Evolutionary conservation across 2,329 filamentous ascomycete species (phyloP), one percentile per base, ranked within the genome.

Genomic region (Phaeosphaeria sp.): DNA sequence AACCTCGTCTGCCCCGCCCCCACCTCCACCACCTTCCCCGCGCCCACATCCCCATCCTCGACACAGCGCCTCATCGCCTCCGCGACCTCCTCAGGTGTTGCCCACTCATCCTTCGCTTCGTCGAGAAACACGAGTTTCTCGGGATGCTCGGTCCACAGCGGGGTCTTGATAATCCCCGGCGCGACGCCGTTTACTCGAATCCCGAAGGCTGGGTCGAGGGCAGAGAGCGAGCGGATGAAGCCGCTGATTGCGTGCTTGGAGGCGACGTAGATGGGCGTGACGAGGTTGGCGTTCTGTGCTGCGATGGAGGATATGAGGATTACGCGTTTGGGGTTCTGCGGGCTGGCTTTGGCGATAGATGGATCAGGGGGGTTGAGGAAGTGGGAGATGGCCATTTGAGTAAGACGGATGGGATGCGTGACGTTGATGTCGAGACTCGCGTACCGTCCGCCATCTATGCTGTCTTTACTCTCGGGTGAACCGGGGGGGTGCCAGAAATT

Each of bases 171-270:
- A 1, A 87, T 73, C 0, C 86, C 86, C 0, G 86, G 86, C 17
- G 85, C 85, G 2, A 88, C 85, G 6, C 81, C 85, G 20, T 85
- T 87, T 17, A 88, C 84, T 0, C 85, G 75, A 51, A 89, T 85
- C 0, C 83, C 83, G 22, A 83, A 64, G 1, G 66, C 67, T 1
- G 74, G 53, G 21, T 87, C 85, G 6, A 88, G 78, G 1, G 76
- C 71, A 0, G 75, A 81, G 15, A 88, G 67, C 3, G 78, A 79
- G 53, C 85, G 81, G 4, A 87, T 78, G 69, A 78, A 82, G 11
- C 79, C 80, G 20, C 75, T 78, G 54, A 83, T 74, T 13, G 71
- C 81, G 53, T 81, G 78, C 58, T 83, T 83, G 1, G 70, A 68
- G 0, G 81, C 80, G n/a, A 74, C 66, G 63, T 83, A 83, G 6